Evolutionary conservation across 2,329 filamentous ascomycete species (phyloP), one percentile per base, ranked within the genome.

Genomic region (Aureobasidium sp.): DNA sequence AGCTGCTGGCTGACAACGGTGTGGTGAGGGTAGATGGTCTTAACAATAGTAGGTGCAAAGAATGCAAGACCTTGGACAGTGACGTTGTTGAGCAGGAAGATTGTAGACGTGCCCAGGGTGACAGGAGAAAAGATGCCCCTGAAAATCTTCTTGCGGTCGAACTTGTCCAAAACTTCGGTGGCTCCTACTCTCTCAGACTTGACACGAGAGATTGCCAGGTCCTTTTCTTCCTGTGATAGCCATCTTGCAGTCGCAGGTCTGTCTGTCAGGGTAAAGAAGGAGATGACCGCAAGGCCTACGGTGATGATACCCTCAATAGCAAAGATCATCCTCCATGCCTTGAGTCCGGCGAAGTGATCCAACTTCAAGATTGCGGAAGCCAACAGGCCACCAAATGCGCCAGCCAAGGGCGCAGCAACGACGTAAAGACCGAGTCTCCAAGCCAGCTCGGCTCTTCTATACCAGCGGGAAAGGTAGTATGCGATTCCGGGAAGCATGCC

Each of bases 401-500:
- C 87, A 0, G 87, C 87, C 0, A 90, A 76, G 0, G 87, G 86
- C 0, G 86, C 83, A 81, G 85, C 87, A 62, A 89, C 85, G 61
- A 90, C 84, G 73, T 89, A 90, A 1, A 89, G 75, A 0, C 84
- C 82, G 0, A 90, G 75, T 0, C 87, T 81, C 71, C 89, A 89
- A 0, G 84, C 81, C 6, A 90, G 75, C 72, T 91, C 87, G 55
- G 81, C 81, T 36, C 85, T 78, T n/a, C 86, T 78, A 67, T 90
- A 90, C 48, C 48, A 62, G 7, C 50, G 37, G 5, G 48, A 53
- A 2, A 53, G 59, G 41, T 55, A 90, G 72, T 90, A 91, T 0
- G 87, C 86, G 44, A 89, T 88, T 0, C 88, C 87, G 0, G 88
- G 88, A 60, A 90, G 73, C 82, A 91, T 85, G 8, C 87, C 88